Base-by-base conservation (phyloP, 352 stramenopile genomes). In the Pythium dissimile region DNA sequence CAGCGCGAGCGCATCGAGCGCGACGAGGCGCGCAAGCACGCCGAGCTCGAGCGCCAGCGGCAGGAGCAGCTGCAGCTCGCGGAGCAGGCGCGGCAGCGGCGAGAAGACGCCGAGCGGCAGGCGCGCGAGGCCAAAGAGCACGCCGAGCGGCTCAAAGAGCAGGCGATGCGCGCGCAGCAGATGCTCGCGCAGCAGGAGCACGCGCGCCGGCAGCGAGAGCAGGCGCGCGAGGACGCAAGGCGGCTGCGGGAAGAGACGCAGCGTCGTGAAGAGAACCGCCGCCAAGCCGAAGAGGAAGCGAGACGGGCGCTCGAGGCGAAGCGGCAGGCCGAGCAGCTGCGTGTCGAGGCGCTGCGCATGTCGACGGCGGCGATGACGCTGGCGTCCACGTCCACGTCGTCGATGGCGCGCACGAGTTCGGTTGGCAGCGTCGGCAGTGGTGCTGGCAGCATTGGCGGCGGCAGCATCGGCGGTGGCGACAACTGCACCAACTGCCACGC, bases 111-210 rank as follows among this genome's bases (percentile, higher is more conserved):
- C 1, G 79, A 92, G 35, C 54, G 66, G n/a, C 42, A 77, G 44
- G 84, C 84, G 5, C 20, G 71, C 12, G 77, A 86, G 30, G 85
- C 85, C 18, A 70, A 78, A 6, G 56, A 64, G 24, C 67, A 75
- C 30, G 84, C 84, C 7, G 84, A 88, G 57, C 64, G 54, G 31
- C 62, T 94, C 41, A 72, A 77, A 0, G 62, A 69, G 6, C 74
- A 85, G 50, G 84, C 84, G 20, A 51, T 71, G 35, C 66, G 62
- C 20, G 81, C 81, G 0, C 77, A 88, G 48, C 68, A 69, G 34
- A 77, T 86, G 51, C 61, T 91, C 26, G 71, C 86, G 50, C 64
- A 63, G 24, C 75, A 88, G 53, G 79, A 91, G 45, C 67, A 77
- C 28, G 72, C 73, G 38, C 73, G 81, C 9, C 37, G 38, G 2